Base-by-base conservation (phyloP, 2,329 filamentous ascomycete species). In the Knufia petricola region DNA sequence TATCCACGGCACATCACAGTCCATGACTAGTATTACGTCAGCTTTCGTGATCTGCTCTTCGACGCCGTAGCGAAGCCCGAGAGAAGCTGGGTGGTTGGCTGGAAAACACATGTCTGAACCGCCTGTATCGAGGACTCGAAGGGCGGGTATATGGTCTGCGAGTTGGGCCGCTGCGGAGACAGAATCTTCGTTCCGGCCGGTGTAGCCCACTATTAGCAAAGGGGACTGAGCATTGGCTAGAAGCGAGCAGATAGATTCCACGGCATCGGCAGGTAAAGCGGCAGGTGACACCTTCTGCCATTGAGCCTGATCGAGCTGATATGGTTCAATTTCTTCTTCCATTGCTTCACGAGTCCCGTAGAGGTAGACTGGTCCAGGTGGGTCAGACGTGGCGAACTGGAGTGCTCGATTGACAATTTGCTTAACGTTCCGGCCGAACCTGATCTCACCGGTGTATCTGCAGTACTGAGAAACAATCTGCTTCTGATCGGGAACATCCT, bases 1-100 rank as follows among this genome's bases (percentile, higher is more conserved):
- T 48, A 95, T 88, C 87, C 88, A 95, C 0, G 89, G 89, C 0
- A 95, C 87, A 61, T 95, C 89, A 55, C 87, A 94, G 64, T 95
- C 85, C 20, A 94, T 62, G 2, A 95, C 82, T 1, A 95, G 57
- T 51, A 95, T 94, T 9, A 87, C 78, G 63, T 95, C 90, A 0
- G 89, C 87, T 0, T 79, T 79, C 50, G 74, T 76, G 61, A 95
- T 85, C 36, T 74, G 72, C 1, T 85, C 79, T 45, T 94, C 84
- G 2, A 77, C 73, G 2, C 87, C 87, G 58, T 82, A 94, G 37
- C 81, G 75, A 45, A 92, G 64, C 1, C 89, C 83, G 10, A 87
- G 62, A 69, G 78, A 86, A 0, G 68, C 78, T 1, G 67, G 64
- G 40, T 73, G 70, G 38, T 71, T 58, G 0, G 65, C 64, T 12